Evolutionary conservation across 345 rosid species (phyloP).

Genomic region (Bruguiera parviflora): DNA sequence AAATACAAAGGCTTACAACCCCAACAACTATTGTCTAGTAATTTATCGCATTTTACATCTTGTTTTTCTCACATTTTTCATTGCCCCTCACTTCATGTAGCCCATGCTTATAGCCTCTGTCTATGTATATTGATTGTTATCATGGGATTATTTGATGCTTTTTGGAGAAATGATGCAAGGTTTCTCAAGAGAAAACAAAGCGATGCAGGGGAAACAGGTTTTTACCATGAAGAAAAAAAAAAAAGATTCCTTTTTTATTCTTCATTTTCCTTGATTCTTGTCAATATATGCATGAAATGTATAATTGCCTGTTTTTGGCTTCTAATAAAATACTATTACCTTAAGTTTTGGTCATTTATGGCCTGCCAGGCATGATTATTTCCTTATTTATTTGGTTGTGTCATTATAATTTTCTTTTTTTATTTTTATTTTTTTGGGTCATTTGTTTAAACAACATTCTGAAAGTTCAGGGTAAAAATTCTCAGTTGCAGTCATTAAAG

Average conservation of each 20-base stretch:
- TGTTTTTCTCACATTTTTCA: not conserved
- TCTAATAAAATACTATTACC: too few species aligned
- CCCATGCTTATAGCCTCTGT: not conserved
- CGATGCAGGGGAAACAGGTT: conserved; percentile 95
- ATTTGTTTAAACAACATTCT: too few species aligned
- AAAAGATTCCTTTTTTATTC: not conserved
- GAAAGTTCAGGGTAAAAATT: too few species aligned
- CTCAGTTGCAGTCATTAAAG: too few species aligned
- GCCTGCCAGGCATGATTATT: too few species aligned
- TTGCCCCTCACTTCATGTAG: too few species aligned
- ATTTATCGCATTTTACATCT: not conserved
- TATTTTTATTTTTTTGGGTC: too few species aligned
- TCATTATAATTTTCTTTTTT: too few species aligned
- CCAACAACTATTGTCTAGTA: not conserved
- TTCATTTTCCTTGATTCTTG: conserved; percentile 4
- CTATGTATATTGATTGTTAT: not conserved
- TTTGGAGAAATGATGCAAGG: conserved; percentile 43
- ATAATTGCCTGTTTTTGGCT: too few species aligned
- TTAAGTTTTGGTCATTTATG: too few species aligned
- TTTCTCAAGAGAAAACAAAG: conserved; percentile 89
- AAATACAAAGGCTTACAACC: conserved; percentile 1
- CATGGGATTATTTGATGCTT: conserved; percentile 35
- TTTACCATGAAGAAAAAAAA: not conserved
- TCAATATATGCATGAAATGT: too few species aligned
- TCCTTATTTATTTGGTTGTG: too few species aligned